A percentile compares a stretch with the other conserved stretches of the same genome.
phyloP scores from a whole-genome alignment of 495 filamentous ascomycete species.

The Penicillium coprophilum region DNA sequence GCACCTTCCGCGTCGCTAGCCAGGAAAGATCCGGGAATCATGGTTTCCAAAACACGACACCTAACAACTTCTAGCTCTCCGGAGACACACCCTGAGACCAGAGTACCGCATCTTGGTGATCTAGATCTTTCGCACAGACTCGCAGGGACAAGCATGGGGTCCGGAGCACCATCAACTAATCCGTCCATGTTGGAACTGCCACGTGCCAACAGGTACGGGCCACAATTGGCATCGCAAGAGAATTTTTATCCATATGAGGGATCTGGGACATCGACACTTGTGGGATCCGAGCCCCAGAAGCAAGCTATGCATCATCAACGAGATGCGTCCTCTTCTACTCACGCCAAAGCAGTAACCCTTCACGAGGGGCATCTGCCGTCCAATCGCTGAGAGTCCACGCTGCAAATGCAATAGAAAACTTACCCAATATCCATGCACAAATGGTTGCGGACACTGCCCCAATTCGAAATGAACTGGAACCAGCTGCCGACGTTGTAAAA shows the following conservation, averaged over 20 bases:
- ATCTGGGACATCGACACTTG: conserved; percentile 9
- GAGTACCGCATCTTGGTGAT: conserved; percentile 34
- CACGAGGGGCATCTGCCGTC: conserved; percentile 10
- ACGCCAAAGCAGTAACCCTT: conserved; percentile 22
- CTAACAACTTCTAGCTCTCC: conserved; percentile 13
- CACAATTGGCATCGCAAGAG: conserved; percentile 20
- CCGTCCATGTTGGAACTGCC: conserved; percentile 24
- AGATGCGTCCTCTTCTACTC: conserved; percentile 34
- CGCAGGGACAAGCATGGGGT: conserved; percentile 27
- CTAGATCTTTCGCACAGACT: conserved; percentile 37
- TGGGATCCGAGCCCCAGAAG: conserved; percentile 13
- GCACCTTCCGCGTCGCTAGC: conserved; percentile 27
- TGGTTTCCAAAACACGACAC: conserved; percentile 32
- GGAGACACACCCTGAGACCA: conserved; percentile 17
- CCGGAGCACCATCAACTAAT: conserved; percentile 25
- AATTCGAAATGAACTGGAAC: background rate
- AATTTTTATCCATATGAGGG: conserved; percentile 7
- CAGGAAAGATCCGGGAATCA: conserved; percentile 19
- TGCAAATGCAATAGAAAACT: background rate
- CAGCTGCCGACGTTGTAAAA: conserved; percentile 5
- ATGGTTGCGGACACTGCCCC: background rate
- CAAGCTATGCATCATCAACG: conserved; percentile 9
- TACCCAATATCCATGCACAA: conserved; percentile 2
- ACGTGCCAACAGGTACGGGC: conserved; percentile 17
- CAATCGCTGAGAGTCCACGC: conserved; percentile 5